Evolutionary conservation across 2,329 filamentous ascomycete species (phyloP).

Genomic region (Lizonia empirigonia): DNA sequence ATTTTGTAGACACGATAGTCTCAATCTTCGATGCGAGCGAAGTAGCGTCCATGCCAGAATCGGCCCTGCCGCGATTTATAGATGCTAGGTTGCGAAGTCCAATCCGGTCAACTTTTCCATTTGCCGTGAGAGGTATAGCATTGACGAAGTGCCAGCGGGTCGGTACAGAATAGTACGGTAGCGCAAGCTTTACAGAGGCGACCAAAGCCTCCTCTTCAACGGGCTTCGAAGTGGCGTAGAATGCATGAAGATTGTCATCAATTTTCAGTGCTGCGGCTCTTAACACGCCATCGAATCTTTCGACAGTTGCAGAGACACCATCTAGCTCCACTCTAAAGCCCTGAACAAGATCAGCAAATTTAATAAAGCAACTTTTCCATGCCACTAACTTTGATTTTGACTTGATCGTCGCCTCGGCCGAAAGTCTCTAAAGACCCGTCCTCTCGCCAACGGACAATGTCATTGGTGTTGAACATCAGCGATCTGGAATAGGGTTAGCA

Average conservation of each 20-base stretch:
- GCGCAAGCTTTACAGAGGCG: conserved; percentile 49
- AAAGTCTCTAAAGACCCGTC: conserved; percentile 62
- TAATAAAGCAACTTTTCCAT: background rate
- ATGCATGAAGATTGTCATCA: conserved; percentile 58
- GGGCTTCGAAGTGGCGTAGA: conserved; percentile 52
- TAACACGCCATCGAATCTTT: conserved; percentile 46
- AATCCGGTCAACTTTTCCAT: conserved; percentile 63
- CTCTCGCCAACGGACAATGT: conserved; percentile 61
- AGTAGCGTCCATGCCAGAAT: conserved; percentile 7
- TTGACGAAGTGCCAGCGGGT: conserved; percentile 52
- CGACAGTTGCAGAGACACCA: conserved; percentile 54
- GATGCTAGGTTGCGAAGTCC: conserved; percentile 48
- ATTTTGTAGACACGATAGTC: background rate
- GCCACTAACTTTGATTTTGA: conserved; percentile 59
- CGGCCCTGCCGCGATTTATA: background rate
- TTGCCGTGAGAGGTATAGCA: conserved; percentile 58
- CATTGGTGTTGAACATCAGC: conserved; percentile 66
- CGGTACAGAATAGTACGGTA: conserved; percentile 64
- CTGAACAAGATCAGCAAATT: conserved; percentile 29
- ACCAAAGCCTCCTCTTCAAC: conserved; percentile 44
- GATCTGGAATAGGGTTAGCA: conserved; percentile 23
- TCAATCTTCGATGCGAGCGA: background rate
- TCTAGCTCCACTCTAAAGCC: conserved; percentile 67
- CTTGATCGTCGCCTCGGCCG: conserved; percentile 65
- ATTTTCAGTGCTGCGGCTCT: conserved; percentile 58